Conservation (phyloP, 2,329 filamentous ascomycete genomes). For the Xylaria sp. region DNA sequence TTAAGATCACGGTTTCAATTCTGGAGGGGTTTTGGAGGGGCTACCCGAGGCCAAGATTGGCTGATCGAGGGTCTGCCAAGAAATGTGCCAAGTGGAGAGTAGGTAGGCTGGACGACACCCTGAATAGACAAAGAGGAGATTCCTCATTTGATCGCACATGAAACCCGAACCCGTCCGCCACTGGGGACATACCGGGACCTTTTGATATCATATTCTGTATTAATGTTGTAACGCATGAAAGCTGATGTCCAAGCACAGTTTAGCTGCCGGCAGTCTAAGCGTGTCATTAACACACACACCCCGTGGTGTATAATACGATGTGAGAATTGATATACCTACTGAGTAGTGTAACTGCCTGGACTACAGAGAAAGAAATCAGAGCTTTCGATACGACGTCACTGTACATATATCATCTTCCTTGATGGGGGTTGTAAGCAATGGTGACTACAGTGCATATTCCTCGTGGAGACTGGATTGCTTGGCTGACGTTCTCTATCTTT, state of each 20-base stretch:
- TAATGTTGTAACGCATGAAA: conserved; percentile 1
- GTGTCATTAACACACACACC: background rate
- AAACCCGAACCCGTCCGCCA: conserved; percentile 24
- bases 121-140: conserved; percentile 4
- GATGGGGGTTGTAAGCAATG: background rate
- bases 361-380: background rate
- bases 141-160: conserved; percentile 24
- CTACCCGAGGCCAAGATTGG: conserved; percentile 32
- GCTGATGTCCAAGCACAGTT: conserved; percentile 2
- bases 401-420: background rate
- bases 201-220: background rate
- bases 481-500: background rate
- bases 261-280: background rate
- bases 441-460: background rate
- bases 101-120: background rate
- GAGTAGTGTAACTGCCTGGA: too few species aligned
- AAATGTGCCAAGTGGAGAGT: conserved; percentile 23
- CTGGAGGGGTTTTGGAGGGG: conserved; percentile 26
- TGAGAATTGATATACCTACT: background rate
- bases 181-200: background rate
- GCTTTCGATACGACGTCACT: background rate
- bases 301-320: background rate
- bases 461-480: background rate
- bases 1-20: conserved; percentile 15
- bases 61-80: conserved; percentile 33